A percentile compares a stretch with the other conserved stretches of the same genome.
phyloP scores from a whole-genome alignment of 73 alveolate species.

The Paraurostyla sp. region DNA sequence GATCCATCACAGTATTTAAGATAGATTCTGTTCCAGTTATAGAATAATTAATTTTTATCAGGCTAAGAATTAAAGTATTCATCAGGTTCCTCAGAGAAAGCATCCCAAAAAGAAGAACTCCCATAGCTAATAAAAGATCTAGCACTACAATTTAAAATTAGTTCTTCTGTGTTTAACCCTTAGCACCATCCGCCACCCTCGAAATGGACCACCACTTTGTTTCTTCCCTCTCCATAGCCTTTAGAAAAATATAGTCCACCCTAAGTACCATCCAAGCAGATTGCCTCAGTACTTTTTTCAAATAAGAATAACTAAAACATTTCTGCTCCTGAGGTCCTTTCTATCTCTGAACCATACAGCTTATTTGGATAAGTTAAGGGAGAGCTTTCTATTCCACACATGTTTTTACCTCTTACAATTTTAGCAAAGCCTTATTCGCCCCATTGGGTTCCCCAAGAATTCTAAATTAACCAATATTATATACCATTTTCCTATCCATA shows the following conservation, averaged over 20 bases:
- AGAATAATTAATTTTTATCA: neutral
- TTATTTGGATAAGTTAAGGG: no score
- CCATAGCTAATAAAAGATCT: neutral
- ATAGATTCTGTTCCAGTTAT: constrained; percentile 42
- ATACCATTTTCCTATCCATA: no score
- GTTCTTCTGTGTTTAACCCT: neutral
- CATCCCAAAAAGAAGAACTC: neutral
- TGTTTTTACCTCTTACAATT: no score
- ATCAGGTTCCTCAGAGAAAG: neutral
- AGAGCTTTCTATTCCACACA: no score
- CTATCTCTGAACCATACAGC: no score
- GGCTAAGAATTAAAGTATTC: neutral
- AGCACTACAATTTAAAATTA: neutral
- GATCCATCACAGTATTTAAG: constrained; percentile 42
- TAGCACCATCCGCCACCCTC: constrained; percentile 40
- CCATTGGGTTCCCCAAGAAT: no score
- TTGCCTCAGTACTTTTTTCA: neutral
- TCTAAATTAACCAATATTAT: no score
- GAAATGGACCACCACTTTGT: neutral
- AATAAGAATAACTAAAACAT: no score
- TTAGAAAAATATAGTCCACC: neutral
- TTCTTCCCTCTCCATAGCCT: constrained; percentile 6
- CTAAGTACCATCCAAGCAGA: neutral
- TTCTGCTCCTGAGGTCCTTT: no score
- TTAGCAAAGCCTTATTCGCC: no score